Evolutionary conservation across 208 protist genomes (phyloP).

Genomic region (Balamuthia mandrillaris): DNA sequence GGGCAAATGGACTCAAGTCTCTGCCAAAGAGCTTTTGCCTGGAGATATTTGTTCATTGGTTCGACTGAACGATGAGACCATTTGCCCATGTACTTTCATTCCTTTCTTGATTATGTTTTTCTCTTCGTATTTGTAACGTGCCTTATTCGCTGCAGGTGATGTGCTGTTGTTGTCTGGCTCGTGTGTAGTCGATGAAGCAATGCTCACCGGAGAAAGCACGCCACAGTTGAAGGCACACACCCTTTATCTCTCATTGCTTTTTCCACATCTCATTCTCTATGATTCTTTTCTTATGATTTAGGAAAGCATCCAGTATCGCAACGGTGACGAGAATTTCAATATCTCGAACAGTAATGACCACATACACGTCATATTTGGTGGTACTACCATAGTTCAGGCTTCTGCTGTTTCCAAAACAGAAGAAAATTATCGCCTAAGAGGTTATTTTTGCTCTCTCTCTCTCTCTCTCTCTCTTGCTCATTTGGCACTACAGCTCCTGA

Average conservation of each 20-base stretch:
- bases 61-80: not conserved
- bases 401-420: no score
- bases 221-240: slow-evolving; percentile 88
- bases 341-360: slow-evolving; percentile 19
- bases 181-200: slow-evolving; percentile 96
- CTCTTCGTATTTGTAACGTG: not conserved
- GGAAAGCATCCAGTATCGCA: slow-evolving; percentile 42
- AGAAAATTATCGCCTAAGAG: no score
- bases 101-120: not conserved
- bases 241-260: not conserved
- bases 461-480: not conserved
- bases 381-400: slow-evolving; percentile 32
- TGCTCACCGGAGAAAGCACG: slow-evolving; percentile 98
- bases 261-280: not conserved
- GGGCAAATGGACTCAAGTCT: slow-evolving; percentile 38
- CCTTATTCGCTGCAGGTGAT: slow-evolving; percentile 80
- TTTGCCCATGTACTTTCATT: slow-evolving; percentile 28
- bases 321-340: not conserved
- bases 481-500: slow-evolving; percentile 61
- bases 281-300: not conserved
- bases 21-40: slow-evolving; percentile 77
- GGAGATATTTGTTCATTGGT: slow-evolving; percentile 84
- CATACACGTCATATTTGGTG: slow-evolving; percentile 37
- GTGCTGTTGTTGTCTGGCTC: slow-evolving; percentile 88
- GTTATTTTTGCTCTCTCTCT: not conserved